Base-by-base conservation (phyloP, 495 filamentous ascomycete genomes). In the Penicillium turbatum region DNA sequence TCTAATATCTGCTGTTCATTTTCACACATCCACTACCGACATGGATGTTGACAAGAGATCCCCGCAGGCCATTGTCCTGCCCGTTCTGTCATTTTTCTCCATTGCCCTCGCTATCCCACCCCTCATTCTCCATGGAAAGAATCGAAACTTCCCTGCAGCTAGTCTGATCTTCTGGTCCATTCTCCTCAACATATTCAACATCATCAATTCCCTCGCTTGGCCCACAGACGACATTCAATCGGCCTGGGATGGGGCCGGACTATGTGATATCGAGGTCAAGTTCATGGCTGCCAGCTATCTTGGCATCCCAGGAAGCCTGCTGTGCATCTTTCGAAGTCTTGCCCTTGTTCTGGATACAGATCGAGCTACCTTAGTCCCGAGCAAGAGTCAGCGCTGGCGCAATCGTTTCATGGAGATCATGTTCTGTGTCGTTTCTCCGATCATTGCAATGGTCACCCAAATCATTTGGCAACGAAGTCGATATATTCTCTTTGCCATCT, bases 211-310 rank as follows among this genome's bases (percentile, higher is more conserved):
- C 9, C 62, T 93, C 35, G 79, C 95, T 49, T 98, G 93, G 93
- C 82, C 81, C 21, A 81, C 77, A 13, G 84, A 93, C 65, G 75
- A 92, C 57, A 72, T 84, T 35, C 60, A 64, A 0, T 66, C 59
- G 5, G 92, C 87, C 85, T 97, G 80, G 78, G 73, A 79, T 49
- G 93, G 93, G 17, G 62, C 72, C 4, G 86, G 83, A 1, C 82
- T 91, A 54, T 98, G 93, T 63, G 93, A 98, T 68, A 64, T 97
- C 24, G 80, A 95, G 65, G 77, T 82, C 45, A 90, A 90, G 61
- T 43, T 91, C 34, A 70, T 85, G 51, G 77, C 85, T 44, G 85
- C 82, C 6, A 69, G 77, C 38, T 81, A 80, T 48, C 76, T 88
- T n/a, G 86, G 79, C 21, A 73, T 83, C 15, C 76, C 89, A n/a